Percentiles rank a stretch among this genome's conserved stretches.
Conservation (phyloP, 768 basidiomycete species). For the Lepiota brunneoincarnata region DNA sequence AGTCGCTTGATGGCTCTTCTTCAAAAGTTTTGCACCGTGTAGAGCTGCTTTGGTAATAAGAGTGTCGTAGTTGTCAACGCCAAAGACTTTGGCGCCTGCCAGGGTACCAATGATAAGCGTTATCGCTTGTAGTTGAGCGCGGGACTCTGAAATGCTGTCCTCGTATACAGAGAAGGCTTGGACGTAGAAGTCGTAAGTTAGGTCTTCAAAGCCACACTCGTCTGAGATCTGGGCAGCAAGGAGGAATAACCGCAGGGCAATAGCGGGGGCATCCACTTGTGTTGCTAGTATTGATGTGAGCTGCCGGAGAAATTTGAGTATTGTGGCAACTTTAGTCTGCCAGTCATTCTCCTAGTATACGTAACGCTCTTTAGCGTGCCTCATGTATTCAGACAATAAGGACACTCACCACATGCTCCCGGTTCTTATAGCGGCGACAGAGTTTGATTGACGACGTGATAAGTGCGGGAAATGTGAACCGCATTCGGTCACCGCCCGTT, state of each 20-base stretch:
- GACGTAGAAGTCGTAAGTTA: conserved; percentile 96
- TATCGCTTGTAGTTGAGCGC: conserved; percentile 96
- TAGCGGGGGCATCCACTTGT: conserved; percentile 89
- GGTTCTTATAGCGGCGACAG: conserved; percentile 85
- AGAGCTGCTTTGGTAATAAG: conserved; percentile 98
- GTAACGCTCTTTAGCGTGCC: neutral
- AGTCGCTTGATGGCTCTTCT: conserved; percentile 97
- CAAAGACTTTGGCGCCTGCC: conserved; percentile 88
- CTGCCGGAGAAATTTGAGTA: conserved; percentile 94
- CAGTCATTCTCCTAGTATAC: conserved; percentile 73
- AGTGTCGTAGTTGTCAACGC: conserved; percentile 94
- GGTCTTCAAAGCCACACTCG: conserved; percentile 92
- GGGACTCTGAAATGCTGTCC: conserved; percentile 92
- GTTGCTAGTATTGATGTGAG: conserved; percentile 90
- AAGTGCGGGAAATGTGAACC: conserved; percentile 94
- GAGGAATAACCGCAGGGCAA: conserved; percentile 91
- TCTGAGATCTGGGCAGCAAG: conserved; percentile 95
- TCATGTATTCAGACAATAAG: neutral
- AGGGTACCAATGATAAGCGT: conserved; percentile 91
- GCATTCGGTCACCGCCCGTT: conserved; percentile 90
- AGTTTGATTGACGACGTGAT: conserved; percentile 93
- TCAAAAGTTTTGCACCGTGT: conserved; percentile 92
- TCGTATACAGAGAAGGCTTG: conserved; percentile 98
- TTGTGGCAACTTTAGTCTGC: conserved; percentile 79
- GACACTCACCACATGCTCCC: conserved; percentile 63